Conservation (phyloP, 2,329 filamentous ascomycete species). For the Fusarium dlaminii region DNA sequence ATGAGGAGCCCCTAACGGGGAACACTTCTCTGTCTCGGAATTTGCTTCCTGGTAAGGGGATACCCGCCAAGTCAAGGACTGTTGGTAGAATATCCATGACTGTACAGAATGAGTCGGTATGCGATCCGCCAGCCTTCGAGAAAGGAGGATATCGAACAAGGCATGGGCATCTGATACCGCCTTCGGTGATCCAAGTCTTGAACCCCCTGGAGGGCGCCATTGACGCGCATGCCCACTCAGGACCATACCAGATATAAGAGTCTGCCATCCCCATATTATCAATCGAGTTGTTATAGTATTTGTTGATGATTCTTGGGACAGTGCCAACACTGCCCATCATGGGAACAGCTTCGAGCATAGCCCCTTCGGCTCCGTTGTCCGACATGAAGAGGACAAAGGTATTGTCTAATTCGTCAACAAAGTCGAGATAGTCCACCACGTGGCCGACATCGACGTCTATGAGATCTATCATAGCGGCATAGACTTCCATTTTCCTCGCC, state of each 20-base stretch:
- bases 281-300: slow-evolving; percentile 59
- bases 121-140: slow-evolving; percentile 46
- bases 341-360: slow-evolving; percentile 62
- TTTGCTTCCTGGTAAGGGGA: slow-evolving; percentile 48
- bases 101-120: slow-evolving; percentile 44
- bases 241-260: slow-evolving; percentile 70
- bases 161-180: slow-evolving; percentile 31
- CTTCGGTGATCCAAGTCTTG: slow-evolving; percentile 43
- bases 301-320: slow-evolving; percentile 31
- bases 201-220: slow-evolving; percentile 53
- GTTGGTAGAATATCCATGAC: slow-evolving; percentile 62
- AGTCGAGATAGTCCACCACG: slow-evolving; percentile 59
- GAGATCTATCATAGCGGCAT: slow-evolving; percentile 66
- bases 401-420: background rate
- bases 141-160: slow-evolving; percentile 44
- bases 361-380: slow-evolving; percentile 1
- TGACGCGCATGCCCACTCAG: slow-evolving; percentile 59
- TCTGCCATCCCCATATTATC: slow-evolving; percentile 66
- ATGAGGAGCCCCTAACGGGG: slow-evolving; percentile 55
- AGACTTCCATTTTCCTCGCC: slow-evolving; percentile 54
- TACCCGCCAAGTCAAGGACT: slow-evolving; percentile 56
- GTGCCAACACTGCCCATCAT: slow-evolving; percentile 45
- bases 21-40: slow-evolving; percentile 59
- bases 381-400: slow-evolving; percentile 9
- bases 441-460: slow-evolving; percentile 64